These are phyloP conservation scores for Chlorella vulgaris DNA, from an alignment of 139 green algal genomes.

Conservation along the genomic window DNA sequence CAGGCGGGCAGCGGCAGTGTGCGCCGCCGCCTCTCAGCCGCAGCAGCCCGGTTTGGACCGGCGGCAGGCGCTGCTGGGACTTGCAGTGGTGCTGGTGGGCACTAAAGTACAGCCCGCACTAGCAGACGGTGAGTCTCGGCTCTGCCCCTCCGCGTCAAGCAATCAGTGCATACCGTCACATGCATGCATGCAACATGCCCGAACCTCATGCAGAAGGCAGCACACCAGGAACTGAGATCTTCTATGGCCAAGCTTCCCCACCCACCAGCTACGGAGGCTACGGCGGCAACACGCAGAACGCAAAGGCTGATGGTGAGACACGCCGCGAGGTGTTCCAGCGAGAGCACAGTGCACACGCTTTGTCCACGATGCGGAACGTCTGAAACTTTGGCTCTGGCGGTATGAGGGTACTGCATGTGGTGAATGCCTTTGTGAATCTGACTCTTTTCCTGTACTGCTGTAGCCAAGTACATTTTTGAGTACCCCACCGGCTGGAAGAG, in stretches of 20 bases:
- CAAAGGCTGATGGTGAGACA: constrained; percentile 50
- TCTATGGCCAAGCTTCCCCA: constrained; percentile 71
- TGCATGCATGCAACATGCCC: too few species aligned
- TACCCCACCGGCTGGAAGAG: constrained; percentile 82
- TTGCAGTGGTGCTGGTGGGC: not conserved
- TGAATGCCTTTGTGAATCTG: too few species aligned
- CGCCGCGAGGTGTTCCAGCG: too few species aligned
- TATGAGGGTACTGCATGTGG: too few species aligned
- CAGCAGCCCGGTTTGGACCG: not conserved
- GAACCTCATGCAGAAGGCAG: too few species aligned
- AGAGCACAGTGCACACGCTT: too few species aligned
- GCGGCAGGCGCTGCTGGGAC: constrained; percentile 14
- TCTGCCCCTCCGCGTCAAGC: too few species aligned
- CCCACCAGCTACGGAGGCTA: constrained; percentile 87
- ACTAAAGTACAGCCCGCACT: not conserved
- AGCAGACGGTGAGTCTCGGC: not conserved
- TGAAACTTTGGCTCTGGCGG: too few species aligned
- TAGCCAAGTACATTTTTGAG: constrained; percentile 74
- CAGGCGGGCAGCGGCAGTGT: constrained; percentile 5
- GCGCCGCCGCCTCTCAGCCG: not conserved
- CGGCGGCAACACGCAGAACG: constrained; percentile 71
- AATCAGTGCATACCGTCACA: too few species aligned
- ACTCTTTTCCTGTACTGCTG: not conserved
- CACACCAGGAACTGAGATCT: constrained; percentile 58
- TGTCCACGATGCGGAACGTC: too few species aligned